Base-by-base conservation (phyloP, 495 filamentous ascomycete species). In the Neurospora sp. region DNA sequence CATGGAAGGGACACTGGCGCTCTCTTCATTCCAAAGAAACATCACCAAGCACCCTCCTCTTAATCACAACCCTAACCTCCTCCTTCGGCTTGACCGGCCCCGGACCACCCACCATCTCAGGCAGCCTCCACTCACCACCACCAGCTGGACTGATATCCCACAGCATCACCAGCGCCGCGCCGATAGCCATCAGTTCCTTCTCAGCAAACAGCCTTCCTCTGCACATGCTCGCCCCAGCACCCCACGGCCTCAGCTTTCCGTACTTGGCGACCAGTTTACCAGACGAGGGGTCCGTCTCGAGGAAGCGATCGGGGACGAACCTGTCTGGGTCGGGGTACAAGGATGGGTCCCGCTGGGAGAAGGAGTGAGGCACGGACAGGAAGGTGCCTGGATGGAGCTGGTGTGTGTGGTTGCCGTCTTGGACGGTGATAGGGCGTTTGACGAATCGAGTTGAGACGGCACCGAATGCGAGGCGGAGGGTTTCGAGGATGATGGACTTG, bases 221-320 rank as follows among this genome's bases (percentile, higher is more conserved):
- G 37, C 75, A 76, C 39, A 73, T 76, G 12, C n/a, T 39, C 4
- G 68, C 40, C 9, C 75, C 75, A 0, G 39, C 18, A 7, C 75
- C 75, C 75, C 75, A 76, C 5, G 75, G 75, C 59, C 65, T 70
- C 31, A 76, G 27, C 42, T 39, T 73, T 7, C 74, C 75, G 61
- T 76, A 72, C 45, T 59, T 20, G 9, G 69, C 70, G 7, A 35
- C 40, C 42, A 47, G 22, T 9, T 71, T 71, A 2, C 69, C 69
- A 0, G 45, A 41, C 16, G 42, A 44, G 0, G 39, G 14, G 1
- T 76, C 70, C 27, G 37, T 73, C 70, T 76, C 75, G 18, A 76
- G 75, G 37, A 76, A 76, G 37, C 74, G 75, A 9, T 76, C 74
- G 38, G 75, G 75, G 4, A 76, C 42, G 37, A 76, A 76, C 39